A percentile compares a stretch with the other conserved stretches of the same genome.
phyloP scores from a whole-genome alignment of 2,329 filamentous ascomycete genomes.

The Aspergillus niger region DNA sequence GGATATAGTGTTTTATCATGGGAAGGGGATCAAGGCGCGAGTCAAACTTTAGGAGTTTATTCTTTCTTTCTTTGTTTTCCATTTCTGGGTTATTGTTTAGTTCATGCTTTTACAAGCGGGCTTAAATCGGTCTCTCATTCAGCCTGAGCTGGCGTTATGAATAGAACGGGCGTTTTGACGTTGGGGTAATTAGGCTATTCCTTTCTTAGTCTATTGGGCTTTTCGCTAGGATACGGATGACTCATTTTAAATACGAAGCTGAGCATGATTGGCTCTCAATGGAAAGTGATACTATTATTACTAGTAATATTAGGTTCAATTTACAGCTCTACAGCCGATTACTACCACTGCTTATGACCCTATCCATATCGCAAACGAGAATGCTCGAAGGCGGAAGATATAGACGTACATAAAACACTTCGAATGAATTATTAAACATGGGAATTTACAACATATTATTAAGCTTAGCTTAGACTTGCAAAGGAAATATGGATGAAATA shows the following conservation, averaged over 20 bases:
- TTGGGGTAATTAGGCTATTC: not conserved
- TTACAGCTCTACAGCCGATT: not conserved
- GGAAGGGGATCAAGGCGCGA: conserved; percentile 69
- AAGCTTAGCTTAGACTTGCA: too few species aligned
- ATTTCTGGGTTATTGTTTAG: not conserved
- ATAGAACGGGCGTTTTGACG: not conserved
- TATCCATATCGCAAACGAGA: not conserved
- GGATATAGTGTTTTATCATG: conserved; percentile 70
- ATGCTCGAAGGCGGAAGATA: not conserved
- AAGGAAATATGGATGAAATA: not conserved
- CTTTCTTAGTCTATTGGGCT: not conserved
- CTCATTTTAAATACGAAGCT: too few species aligned
- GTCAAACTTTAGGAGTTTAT: conserved; percentile 43
- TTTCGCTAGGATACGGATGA: not conserved
- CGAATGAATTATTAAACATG: not conserved
- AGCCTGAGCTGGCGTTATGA: not conserved
- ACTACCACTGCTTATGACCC: not conserved
- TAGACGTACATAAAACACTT: not conserved
- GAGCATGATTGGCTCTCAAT: too few species aligned
- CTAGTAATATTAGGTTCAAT: not conserved
- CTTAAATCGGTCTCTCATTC: not conserved
- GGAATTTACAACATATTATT: not conserved
- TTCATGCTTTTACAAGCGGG: not conserved
- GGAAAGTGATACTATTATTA: too few species aligned
- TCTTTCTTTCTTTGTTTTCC: conserved; percentile 5